Evolutionary conservation across 371 early-diverging fungal species (phyloP).

Genomic region (Mucor piriformis): DNA sequence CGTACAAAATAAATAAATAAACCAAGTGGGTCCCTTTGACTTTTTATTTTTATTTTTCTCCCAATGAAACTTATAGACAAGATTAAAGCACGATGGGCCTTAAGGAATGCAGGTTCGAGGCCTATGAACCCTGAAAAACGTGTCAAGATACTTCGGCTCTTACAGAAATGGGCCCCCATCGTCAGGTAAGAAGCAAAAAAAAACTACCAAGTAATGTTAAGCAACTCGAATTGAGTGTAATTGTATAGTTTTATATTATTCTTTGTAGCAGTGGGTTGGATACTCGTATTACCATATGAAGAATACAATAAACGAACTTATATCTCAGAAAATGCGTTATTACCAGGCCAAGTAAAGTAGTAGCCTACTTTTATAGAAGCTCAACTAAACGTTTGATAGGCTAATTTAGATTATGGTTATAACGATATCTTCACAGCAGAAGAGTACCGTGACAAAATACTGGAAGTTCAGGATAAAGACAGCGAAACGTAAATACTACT

Average conservation of each 20-base stretch:
- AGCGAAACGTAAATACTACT: slow-evolving; percentile 28
- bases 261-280: slow-evolving; percentile 53
- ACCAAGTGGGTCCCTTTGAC: background rate
- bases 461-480: slow-evolving; percentile 25
- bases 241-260: slow-evolving; percentile 51
- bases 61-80: slow-evolving; percentile 13
- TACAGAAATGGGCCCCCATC: slow-evolving; percentile 23
- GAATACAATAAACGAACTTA: slow-evolving; percentile 63
- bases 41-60: background rate
- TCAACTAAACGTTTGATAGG: slow-evolving; percentile 32
- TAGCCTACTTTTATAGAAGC: background rate
- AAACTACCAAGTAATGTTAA: too few relatives aligned
- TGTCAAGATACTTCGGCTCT: slow-evolving; percentile 8
- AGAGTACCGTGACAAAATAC: slow-evolving; percentile 42
- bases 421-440: slow-evolving; percentile 57
- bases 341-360: slow-evolving; percentile 71
- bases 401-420: slow-evolving; percentile 55
- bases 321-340: slow-evolving; percentile 83
- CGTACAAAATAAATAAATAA: background rate
- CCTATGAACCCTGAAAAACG: slow-evolving; percentile 18
- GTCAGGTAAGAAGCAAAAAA: slow-evolving; percentile 22
- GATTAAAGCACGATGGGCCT: slow-evolving; percentile 15
- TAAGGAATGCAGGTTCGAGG: background rate
- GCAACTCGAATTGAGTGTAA: too few relatives aligned
- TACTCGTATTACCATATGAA: slow-evolving; percentile 56